Evolutionary conservation across 352 stramenopile species (phyloP).

Genomic region (Phytophthora sp.): DNA sequence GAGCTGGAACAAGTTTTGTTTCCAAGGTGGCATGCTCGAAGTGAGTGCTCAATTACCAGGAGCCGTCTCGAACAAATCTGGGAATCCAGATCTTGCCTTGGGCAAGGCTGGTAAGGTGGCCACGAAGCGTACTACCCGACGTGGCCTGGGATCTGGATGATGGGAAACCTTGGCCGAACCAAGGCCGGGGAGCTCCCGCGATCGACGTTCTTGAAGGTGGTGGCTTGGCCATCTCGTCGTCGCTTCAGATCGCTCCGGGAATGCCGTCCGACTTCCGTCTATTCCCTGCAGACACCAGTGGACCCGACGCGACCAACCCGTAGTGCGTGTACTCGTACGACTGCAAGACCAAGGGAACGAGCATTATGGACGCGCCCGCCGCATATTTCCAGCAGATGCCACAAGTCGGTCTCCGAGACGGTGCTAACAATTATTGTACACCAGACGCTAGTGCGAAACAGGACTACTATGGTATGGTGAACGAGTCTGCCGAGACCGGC

Average conservation of each 20-base stretch:
- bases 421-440: conserved; percentile 51
- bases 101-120: conserved; percentile 47
- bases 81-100: conserved; percentile 50
- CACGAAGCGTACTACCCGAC: conserved; percentile 68
- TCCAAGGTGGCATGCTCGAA: conserved; percentile 92
- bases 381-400: conserved; percentile 42
- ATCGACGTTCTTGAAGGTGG: conserved; percentile 94
- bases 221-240: conserved; percentile 85
- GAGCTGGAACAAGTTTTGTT: conserved; percentile 94
- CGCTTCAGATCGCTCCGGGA: conserved; percentile 86
- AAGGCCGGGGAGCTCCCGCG: conserved; percentile 89
- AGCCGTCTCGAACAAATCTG: conserved; percentile 57
- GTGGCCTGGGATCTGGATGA: conserved; percentile 94
- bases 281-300: conserved; percentile 49
- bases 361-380: conserved; percentile 54
- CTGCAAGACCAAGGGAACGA: conserved; percentile 61
- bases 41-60: conserved; percentile 90
- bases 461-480: conserved; percentile 39
- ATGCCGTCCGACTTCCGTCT: conserved; percentile 66
- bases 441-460: conserved; percentile 28
- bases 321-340: conserved; percentile 57
- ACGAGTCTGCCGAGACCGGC: conserved; percentile 31
- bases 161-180: conserved; percentile 91
- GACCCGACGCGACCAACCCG: conserved; percentile 30
- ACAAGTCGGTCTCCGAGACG: conserved; percentile 63